Conservation (phyloP, 345 rosid species). For the Laguncularia racemosa region DNA sequence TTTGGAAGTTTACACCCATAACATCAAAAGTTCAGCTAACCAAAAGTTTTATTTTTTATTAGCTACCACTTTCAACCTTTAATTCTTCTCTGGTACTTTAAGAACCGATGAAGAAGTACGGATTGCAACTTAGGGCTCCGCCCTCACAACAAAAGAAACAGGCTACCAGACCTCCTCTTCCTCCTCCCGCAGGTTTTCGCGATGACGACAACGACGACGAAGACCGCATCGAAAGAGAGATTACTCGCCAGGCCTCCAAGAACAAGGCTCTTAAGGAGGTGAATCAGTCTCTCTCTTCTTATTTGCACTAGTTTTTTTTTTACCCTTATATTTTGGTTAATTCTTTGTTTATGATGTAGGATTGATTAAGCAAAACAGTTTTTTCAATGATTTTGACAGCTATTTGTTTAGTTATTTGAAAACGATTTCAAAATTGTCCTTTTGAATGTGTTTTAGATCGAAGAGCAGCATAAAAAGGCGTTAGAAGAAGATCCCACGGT, state of each 20-base stretch:
- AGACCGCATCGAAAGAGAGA: slow-evolving; percentile 61
- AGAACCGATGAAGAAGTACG: slow-evolving; percentile 63
- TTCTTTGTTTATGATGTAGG: not conserved
- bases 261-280: slow-evolving; percentile 73
- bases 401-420: no score
- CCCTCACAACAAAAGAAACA: slow-evolving; percentile 49
- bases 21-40: no score
- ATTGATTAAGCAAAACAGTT: no score
- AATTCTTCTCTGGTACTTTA: no score
- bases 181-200: slow-evolving; percentile 37
- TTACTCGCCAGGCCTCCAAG: slow-evolving; percentile 66
- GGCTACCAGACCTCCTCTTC: slow-evolving; percentile 46
- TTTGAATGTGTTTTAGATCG: slow-evolving; percentile 33
- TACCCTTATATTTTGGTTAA: not conserved
- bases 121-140: slow-evolving; percentile 70
- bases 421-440: no score
- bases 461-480: slow-evolving; percentile 81
- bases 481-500: slow-evolving; percentile 78
- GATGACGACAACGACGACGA: slow-evolving; percentile 47
- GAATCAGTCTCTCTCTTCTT: not conserved
- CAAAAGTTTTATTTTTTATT: no score
- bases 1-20: no score
- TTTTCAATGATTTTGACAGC: no score
- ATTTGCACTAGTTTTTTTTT: not conserved
- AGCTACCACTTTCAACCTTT: no score